Conservation (phyloP, 352 stramenopile genomes). For the Pythium rhizo-oryzae region DNA sequence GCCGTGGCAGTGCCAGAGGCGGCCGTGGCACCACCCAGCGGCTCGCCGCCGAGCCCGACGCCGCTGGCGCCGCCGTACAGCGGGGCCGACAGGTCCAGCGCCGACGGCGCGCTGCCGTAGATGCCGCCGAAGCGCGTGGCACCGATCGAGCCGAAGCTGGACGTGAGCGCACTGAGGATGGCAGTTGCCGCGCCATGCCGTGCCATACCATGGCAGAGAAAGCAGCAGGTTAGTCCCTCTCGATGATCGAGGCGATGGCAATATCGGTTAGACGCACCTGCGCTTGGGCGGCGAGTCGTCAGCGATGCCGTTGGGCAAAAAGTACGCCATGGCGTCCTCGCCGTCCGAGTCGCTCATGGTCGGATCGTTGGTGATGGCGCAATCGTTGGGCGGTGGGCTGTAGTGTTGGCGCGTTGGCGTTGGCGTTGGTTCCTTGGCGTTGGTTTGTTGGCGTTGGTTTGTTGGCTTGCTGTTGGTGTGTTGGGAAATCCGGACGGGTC, state of each 20-base stretch:
- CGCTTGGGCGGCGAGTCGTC: constrained; percentile 80
- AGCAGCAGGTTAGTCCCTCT: not conserved
- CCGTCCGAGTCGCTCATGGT: constrained; percentile 56
- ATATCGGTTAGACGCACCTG: constrained; percentile 39
- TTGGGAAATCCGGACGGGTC: not conserved
- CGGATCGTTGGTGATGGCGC: not conserved
- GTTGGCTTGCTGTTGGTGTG: constrained; percentile 13
- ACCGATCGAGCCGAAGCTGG: constrained; percentile 31
- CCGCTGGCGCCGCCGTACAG: no score
- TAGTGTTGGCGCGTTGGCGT: constrained; percentile 1
- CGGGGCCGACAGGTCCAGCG: constrained; percentile 5
- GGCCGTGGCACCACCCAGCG: no score
- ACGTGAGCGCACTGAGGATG: constrained; percentile 1
- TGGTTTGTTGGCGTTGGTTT: no score
- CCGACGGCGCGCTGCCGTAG: constrained; percentile 5
- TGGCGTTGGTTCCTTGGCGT: not conserved
- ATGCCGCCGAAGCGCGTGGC: constrained; percentile 20
- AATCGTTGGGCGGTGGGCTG: not conserved
- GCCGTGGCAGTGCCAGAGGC: no score
- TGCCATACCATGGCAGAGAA: not conserved
- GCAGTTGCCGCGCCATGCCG: not conserved
- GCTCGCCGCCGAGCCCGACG: no score
- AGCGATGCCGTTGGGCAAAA: constrained; percentile 83
- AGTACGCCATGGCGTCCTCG: constrained; percentile 74
- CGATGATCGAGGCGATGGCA: not conserved